phyloP scores from a whole-genome alignment of 2,329 filamentous ascomycete species.

The Aspergillus unguis region DNA sequence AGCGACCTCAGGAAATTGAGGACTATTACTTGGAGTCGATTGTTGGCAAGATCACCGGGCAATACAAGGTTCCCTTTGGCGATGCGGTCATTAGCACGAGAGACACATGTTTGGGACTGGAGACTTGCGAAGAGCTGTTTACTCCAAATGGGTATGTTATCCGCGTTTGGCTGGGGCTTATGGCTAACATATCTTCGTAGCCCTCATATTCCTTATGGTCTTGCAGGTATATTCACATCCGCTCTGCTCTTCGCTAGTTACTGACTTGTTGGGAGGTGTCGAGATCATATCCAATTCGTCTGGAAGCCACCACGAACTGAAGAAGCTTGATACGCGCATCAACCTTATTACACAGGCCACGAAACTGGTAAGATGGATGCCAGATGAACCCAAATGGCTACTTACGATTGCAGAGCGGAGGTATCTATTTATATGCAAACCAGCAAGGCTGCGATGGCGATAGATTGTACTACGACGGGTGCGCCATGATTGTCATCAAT shows the following conservation, averaged over 20 bases:
- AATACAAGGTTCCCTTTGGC: constrained; percentile 61
- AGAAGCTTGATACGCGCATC: constrained; percentile 63
- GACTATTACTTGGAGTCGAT: constrained; percentile 62
- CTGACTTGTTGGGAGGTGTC: constrained; percentile 51
- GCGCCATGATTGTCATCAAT: constrained; percentile 61
- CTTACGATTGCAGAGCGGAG: constrained; percentile 37
- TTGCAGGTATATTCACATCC: constrained; percentile 47
- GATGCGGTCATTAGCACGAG: constrained; percentile 62
- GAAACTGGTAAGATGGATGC: constrained; percentile 22
- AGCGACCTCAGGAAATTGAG: constrained; percentile 54
- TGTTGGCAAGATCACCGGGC: constrained; percentile 56
- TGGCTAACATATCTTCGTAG: constrained; percentile 27
- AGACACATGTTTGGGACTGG: constrained; percentile 62
- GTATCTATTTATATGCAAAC: constrained; percentile 60
- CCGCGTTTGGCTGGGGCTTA: background rate
- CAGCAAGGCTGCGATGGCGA: constrained; percentile 60
- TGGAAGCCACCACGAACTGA: constrained; percentile 64
- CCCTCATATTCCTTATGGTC: constrained; percentile 58
- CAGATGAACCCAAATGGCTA: background rate
- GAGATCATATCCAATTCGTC: constrained; percentile 70
- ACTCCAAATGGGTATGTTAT: constrained; percentile 47
- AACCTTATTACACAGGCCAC: constrained; percentile 66
- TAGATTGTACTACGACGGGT: constrained; percentile 62
- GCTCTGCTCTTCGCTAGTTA: constrained; percentile 45
- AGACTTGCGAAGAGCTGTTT: constrained; percentile 69